Base-by-base conservation (phyloP, 257 asterid genomes). In the Henckelia pumila region DNA sequence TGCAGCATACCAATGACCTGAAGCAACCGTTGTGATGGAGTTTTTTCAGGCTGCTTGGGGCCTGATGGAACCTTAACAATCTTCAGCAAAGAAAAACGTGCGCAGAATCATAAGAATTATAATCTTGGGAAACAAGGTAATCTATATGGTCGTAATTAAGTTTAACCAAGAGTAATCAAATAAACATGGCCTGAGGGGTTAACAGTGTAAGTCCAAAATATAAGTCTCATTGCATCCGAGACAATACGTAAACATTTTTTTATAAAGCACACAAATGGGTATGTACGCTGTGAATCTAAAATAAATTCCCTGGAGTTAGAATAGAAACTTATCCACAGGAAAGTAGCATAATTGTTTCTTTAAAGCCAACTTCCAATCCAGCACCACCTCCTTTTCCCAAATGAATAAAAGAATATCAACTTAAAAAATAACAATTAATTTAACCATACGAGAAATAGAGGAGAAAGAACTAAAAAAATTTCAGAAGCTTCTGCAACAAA, bases 1-100 rank as follows among this genome's bases (percentile, higher is more conserved):
- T 37, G 77, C 73, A 64, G 73, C 93, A 79, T 92, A 89, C 99
- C 99, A 35, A 77, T 76, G 77, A 93, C 87, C 85, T 93, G 96
- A 79, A 93, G 99, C 76, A 93, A 69, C 55, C 99, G 84, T 61
- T 78, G 89, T 16, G 95, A 80, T 66, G 87, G 89, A 77, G 73
- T 78, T 82, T 84, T 90, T 64, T 93, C 98, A 60, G 75, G 71
- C 66, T 82, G 95, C 76, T 84, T 80, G 5, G 90, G 85, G 56
- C 76, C 90, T 20, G 92, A 80, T 59, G 95, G 84, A 70, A 80
- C 74, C 84, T 84, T 93, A 73, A 47, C 17, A 71, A 71, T 92
- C 98, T 93, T 75, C 63, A 71, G 59, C 73, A 75, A 83, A 32
- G 35, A 75, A 81, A 11, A 75, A 33, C 30, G 26, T 33, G 49